Evolutionary conservation across 352 stramenopile genomes (phyloP).

Genomic region (Phytophthora cajani): DNA sequence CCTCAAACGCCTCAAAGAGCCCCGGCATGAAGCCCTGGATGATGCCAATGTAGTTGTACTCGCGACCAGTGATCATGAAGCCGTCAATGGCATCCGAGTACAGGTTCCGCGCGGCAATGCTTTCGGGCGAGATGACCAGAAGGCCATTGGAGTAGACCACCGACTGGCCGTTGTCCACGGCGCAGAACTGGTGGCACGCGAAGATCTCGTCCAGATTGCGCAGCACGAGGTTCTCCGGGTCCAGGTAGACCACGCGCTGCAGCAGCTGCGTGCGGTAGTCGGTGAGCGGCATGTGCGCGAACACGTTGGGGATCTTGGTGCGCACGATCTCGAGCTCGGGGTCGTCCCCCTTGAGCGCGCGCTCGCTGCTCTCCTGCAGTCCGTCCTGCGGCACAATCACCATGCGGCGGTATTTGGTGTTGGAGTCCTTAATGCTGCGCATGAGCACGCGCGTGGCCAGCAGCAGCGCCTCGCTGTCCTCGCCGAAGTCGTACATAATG

Average conservation of each 20-base stretch:
- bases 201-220: slow-evolving; percentile 88
- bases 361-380: slow-evolving; percentile 43
- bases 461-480: slow-evolving; percentile 66
- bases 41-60: slow-evolving; percentile 87
- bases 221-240: slow-evolving; percentile 82
- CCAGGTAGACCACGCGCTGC: slow-evolving; percentile 80
- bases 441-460: slow-evolving; percentile 75
- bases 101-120: slow-evolving; percentile 68
- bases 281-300: slow-evolving; percentile 59
- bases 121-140: slow-evolving; percentile 79
- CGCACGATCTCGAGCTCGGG: slow-evolving; percentile 70
- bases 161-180: slow-evolving; percentile 83
- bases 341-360: slow-evolving; percentile 60
- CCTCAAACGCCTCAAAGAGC: slow-evolving; percentile 84
- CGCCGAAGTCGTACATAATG: slow-evolving; percentile 73
- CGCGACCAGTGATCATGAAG: slow-evolving; percentile 83
- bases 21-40: slow-evolving; percentile 81
- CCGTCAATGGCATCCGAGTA: slow-evolving; percentile 85
- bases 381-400: slow-evolving; percentile 79
- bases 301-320: slow-evolving; percentile 74
- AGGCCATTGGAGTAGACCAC: slow-evolving; percentile 86
- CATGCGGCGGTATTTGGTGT: slow-evolving; percentile 71
- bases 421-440: slow-evolving; percentile 69
- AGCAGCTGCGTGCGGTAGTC: slow-evolving; percentile 74
- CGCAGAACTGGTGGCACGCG: slow-evolving; percentile 77